Evolutionary conservation across 2,329 filamentous ascomycete genomes (phyloP).

Genomic region (Huntiella moniliformis): DNA sequence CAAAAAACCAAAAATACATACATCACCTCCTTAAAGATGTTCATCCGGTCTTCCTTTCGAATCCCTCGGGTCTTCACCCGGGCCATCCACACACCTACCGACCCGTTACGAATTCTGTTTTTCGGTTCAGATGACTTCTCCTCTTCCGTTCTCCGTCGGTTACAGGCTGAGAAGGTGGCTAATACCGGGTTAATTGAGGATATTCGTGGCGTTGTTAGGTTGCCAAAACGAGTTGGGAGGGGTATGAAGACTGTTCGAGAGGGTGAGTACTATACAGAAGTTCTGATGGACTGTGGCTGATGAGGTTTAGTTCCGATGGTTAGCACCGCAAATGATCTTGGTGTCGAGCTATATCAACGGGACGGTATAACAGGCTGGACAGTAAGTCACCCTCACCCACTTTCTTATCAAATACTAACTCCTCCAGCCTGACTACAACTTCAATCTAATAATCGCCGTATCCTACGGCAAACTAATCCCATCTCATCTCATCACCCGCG

Average conservation of each 20-base stretch:
- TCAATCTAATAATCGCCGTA: conserved; percentile 74
- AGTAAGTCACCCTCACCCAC: conserved; percentile 25
- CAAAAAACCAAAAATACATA: no score
- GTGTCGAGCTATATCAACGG: conserved; percentile 51
- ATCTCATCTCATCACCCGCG: conserved; percentile 45
- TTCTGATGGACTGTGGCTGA: background rate
- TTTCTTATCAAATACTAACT: conserved; percentile 1
- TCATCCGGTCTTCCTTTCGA: conserved; percentile 51
- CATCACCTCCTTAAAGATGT: no score
- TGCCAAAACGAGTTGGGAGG: conserved; percentile 59
- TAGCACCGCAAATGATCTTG: conserved; percentile 40
- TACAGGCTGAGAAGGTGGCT: conserved; percentile 39
- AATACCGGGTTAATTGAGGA: conserved; percentile 43
- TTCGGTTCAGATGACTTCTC: conserved; percentile 91
- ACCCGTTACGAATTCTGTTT: conserved; percentile 70
- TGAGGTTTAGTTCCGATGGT: conserved; percentile 45
- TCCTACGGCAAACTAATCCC: conserved; percentile 90
- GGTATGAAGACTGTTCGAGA: conserved; percentile 49
- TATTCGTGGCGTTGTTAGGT: conserved; percentile 71
- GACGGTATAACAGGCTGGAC: conserved; percentile 73
- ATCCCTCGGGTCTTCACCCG: no score
- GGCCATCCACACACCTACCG: conserved; percentile 16
- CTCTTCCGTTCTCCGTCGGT: conserved; percentile 51
- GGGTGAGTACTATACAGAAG: conserved; percentile 18
- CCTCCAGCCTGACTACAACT: conserved; percentile 34